phyloP scores from a whole-genome alignment of 2,329 filamentous ascomycete genomes.

The Cercospora janseana region DNA sequence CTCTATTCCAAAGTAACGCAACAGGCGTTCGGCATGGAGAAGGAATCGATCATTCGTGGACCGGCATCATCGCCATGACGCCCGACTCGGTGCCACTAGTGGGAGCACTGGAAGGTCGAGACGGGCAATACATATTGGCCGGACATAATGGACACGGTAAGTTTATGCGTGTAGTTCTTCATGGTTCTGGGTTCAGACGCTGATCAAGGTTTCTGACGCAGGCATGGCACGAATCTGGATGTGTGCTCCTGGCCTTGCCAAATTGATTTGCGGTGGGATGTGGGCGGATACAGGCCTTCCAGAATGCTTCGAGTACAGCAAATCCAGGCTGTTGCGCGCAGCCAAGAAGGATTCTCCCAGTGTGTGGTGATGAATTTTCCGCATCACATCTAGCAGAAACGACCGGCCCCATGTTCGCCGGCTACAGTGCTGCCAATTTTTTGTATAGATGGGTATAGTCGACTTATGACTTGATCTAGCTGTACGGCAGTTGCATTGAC shows the following conservation, averaged over 20 bases:
- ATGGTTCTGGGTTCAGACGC: background rate
- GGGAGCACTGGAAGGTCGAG: slow-evolving; percentile 42
- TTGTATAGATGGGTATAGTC: too few species aligned
- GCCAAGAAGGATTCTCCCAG: slow-evolving; percentile 20
- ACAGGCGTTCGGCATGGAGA: slow-evolving; percentile 40
- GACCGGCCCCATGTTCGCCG: too few species aligned
- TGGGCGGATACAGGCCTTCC: slow-evolving; percentile 27
- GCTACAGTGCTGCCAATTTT: too few species aligned
- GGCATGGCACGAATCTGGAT: slow-evolving; percentile 49
- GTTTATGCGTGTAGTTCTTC: background rate
- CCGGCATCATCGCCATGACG: slow-evolving; percentile 51
- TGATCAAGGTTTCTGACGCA: background rate
- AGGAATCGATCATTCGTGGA: slow-evolving; percentile 49
- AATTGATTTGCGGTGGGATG: slow-evolving; percentile 40
- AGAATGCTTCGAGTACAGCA: slow-evolving; percentile 28
- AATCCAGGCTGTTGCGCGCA: slow-evolving; percentile 18
- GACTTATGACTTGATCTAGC: too few species aligned
- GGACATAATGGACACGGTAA: slow-evolving; percentile 46
- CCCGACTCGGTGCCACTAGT: slow-evolving; percentile 48
- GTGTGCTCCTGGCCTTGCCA: slow-evolving; percentile 47
- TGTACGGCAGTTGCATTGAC: background rate
- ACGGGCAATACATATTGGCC: slow-evolving; percentile 52
- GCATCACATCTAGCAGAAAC: too few species aligned
- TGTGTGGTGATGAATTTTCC: slow-evolving; percentile 22
- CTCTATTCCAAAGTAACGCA: slow-evolving; percentile 37